A percentile compares a stretch with the other conserved stretches of the same genome.
phyloP scores from a whole-genome alignment of 352 stramenopile species.

The Albugo laibachii region DNA sequence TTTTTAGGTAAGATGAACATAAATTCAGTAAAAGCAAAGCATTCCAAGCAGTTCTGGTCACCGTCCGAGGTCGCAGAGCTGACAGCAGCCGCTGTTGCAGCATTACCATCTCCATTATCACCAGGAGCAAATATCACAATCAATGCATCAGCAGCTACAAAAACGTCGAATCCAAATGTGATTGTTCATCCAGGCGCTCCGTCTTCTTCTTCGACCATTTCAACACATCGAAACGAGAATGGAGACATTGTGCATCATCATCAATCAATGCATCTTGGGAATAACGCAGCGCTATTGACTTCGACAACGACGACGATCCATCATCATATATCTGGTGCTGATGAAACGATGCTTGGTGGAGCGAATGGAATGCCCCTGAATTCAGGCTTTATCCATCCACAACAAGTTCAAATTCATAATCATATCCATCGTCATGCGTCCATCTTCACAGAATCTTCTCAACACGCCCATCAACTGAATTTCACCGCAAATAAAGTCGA shows the following conservation, averaged over 20 bases:
- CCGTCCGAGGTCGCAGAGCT: conserved; percentile 56
- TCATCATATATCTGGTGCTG: conserved; percentile 14
- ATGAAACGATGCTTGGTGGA: neutral
- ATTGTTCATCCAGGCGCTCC: too few relatives aligned
- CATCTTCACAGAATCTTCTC: too few relatives aligned
- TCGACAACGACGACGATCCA: conserved; percentile 66
- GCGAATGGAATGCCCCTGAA: conserved; percentile 10
- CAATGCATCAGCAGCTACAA: neutral
- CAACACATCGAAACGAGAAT: conserved; percentile 45
- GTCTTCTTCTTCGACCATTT: conserved; percentile 9
- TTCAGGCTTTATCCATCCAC: conserved; percentile 13
- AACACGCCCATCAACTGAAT: neutral
- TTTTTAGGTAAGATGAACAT: too few relatives aligned
- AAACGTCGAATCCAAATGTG: conserved; percentile 2
- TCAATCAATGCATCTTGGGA: conserved; percentile 46
- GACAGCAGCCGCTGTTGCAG: conserved; percentile 44
- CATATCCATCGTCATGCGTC: conserved; percentile 10
- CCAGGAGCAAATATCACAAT: conserved; percentile 11
- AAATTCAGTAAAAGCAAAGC: too few relatives aligned
- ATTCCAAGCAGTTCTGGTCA: conserved; percentile 46
- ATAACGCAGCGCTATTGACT: conserved; percentile 50
- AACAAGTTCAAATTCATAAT: conserved; percentile 23
- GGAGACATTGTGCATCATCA: conserved; percentile 60
- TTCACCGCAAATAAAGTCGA: neutral
- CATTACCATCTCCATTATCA: conserved; percentile 37